Base-by-base conservation (phyloP, 352 stramenopile species). In the Phytopythium cucurbitacearum region DNA sequence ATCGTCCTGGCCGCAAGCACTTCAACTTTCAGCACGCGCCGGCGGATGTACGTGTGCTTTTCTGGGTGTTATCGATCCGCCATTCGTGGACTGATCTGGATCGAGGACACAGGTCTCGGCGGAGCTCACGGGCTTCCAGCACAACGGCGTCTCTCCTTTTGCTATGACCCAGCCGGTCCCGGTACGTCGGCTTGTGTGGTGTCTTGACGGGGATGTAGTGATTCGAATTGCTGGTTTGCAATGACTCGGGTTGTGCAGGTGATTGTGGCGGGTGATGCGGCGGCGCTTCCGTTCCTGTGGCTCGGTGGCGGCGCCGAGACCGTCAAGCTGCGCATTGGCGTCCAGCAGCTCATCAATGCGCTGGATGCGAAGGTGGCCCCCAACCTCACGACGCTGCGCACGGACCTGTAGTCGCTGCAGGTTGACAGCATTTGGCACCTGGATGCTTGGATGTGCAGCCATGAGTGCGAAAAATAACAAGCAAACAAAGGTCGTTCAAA, bases 21-120 rank as follows among this genome's bases (percentile, higher is more conserved):
- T 92, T 94, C 51, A 94, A 94, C 63, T 95, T 95, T 56, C 86
- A 94, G 59, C 84, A 94, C 56, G 86, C 86, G 5, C 62, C 79
- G 10, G 72, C 64, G 57, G 62, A 85, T 56, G 80, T 87, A 40
- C 38, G 54, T 41, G 12, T 7, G 7, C 3, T 13, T 3, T 38
- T 12, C 8, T 8, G 0, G 10, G 4, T 5, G 2, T 21, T 48
- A 3, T 10, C 13, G 16, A 7, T 37, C 12, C n/a, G 11, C 10
- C 0, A 28, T 37, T 21, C 21, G 15, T 35, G 35, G 5, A n/a
- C 21, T 12, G 10, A 51, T 36, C 13, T 7, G 32, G 7, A n/a
- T 28, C 47, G 15, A 42, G 8, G 3, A 35, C 15, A 6, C 40
- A 89, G 78, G 59, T 73, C 34, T 89, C 82, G 16, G 71, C 80